A percentile compares a stretch with the other conserved stretches of the same genome.
These are phyloP conservation scores for Hypomontagnella monticulosa DNA, from an alignment of 495 filamentous ascomycete species.

Conservation along the genomic window DNA sequence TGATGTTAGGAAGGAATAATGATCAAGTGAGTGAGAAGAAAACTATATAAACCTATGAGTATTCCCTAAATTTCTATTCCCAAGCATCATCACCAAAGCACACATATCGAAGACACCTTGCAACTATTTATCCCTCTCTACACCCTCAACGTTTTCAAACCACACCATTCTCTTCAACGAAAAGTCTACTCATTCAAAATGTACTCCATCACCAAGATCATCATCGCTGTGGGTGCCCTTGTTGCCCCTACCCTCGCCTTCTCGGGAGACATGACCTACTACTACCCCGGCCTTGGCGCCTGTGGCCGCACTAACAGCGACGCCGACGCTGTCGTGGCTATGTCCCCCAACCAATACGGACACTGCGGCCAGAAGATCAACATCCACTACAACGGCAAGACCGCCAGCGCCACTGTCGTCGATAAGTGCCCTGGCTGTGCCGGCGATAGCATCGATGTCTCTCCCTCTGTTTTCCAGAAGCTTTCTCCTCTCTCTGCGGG, in stretches of 20 bases:
- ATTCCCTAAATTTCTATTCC: not conserved
- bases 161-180: not conserved
- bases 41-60: conserved; percentile 11
- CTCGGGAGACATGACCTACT: conserved; percentile 59
- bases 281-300: conserved; percentile 52
- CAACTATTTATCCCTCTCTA: not conserved
- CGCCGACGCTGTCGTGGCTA: conserved; percentile 53
- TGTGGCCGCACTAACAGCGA: conserved; percentile 54
- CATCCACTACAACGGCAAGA: conserved; percentile 65
- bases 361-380: conserved; percentile 72
- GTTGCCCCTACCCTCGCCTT: conserved; percentile 30
- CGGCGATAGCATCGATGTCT: conserved; percentile 55
- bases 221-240: conserved; percentile 24
- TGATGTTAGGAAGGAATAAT: too few species aligned
- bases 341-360: conserved; percentile 50
- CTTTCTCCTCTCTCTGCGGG: conserved; percentile 48
- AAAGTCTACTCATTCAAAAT: conserved; percentile 14
- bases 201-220: conserved; percentile 25
- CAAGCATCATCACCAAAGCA: not conserved
- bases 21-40: not conserved
- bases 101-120: not conserved
- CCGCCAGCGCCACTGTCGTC: conserved; percentile 64
- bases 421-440: conserved; percentile 81
- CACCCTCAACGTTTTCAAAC: not conserved
- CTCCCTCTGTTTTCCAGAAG: conserved; percentile 54